Percentiles rank a stretch among this genome's conserved stretches.
Evolutionary conservation across 306 rosid species (phyloP).

Genomic region (Cicer pinnatifidum): DNA sequence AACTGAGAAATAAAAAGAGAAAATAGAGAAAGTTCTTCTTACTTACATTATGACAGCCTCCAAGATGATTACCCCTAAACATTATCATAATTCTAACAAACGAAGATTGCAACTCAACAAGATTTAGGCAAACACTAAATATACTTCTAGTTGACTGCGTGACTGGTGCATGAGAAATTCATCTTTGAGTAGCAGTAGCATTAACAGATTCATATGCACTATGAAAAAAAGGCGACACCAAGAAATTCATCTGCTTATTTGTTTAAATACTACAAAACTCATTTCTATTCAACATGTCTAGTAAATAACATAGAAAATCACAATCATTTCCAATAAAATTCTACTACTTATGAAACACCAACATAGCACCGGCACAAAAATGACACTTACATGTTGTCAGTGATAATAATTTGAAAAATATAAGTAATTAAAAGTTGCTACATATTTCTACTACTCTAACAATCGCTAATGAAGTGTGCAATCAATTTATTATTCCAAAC

Average conservation of each 20-base stretch:
- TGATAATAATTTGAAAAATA: no score
- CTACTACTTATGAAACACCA: not conserved
- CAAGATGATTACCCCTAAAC: constrained; percentile 15
- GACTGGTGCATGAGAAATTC: not conserved
- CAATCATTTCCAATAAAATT: not conserved
- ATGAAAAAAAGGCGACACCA: not conserved
- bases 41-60: not conserved
- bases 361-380: no score
- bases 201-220: not conserved
- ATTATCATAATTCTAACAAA: not conserved
- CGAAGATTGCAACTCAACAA: constrained; percentile 10
- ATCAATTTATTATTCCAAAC: no score
- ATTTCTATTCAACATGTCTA: not conserved
- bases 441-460: no score
- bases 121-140: not conserved
- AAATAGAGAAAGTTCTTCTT: not conserved
- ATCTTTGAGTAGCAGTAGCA: not conserved
- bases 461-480: no score
- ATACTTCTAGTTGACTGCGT: not conserved
- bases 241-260: not conserved
- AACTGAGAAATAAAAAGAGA: not conserved
- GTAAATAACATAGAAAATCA: not conserved
- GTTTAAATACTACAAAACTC: no score
- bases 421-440: no score
- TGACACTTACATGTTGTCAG: no score